A percentile compares a stretch with the other conserved stretches of the same genome.
Conservation (phyloP, 1,284 basidiomycete genomes). For the Sutorius eximius region DNA sequence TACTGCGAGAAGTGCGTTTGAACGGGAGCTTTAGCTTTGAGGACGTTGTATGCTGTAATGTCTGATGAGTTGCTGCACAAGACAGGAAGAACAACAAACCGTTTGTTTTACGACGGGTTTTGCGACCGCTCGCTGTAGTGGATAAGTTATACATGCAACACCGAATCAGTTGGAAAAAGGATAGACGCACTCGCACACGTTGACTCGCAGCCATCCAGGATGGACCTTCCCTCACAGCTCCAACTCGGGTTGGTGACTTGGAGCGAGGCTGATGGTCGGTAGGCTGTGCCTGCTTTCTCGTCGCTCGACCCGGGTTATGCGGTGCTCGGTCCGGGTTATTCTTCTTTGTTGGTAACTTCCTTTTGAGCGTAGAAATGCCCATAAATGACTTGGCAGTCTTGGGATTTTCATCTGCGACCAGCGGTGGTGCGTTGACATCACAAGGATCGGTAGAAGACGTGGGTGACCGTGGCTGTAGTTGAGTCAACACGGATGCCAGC, state of each 20-base stretch:
- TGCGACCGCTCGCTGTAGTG: background rate
- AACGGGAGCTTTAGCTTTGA: background rate
- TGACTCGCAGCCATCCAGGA: background rate
- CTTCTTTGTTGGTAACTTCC: background rate
- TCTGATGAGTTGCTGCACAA: background rate
- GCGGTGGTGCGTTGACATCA: background rate
- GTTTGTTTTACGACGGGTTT: background rate
- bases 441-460: background rate
- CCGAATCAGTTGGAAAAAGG: background rate
- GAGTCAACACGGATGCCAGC: background rate
- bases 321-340: background rate
- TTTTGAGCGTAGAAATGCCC: background rate
- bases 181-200: background rate
- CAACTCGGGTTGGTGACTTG: background rate
- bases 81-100: background rate
- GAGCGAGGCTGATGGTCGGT: background rate
- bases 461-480: background rate
- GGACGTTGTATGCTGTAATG: background rate
- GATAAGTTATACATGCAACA: background rate
- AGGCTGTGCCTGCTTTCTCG: background rate
- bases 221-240: background rate
- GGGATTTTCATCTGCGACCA: no score
- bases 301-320: background rate
- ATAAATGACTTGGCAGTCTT: background rate
- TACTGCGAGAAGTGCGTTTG: no score